Conservation (phyloP, 2,329 filamentous ascomycete species). For the Pestalotiopsis sp. region DNA sequence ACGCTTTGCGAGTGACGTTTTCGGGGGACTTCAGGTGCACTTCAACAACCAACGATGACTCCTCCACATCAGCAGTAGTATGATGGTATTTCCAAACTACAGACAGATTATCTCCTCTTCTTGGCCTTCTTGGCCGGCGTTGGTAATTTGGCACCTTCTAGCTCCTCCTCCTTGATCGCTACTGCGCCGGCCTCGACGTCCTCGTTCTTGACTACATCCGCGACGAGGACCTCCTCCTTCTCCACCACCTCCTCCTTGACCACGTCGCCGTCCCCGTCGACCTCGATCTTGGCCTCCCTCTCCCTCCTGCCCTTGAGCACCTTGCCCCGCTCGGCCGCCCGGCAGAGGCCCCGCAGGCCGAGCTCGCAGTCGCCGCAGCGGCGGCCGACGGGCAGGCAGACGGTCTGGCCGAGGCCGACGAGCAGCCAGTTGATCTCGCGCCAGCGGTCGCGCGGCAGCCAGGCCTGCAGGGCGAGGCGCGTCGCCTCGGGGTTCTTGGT, state of each 20-base stretch:
- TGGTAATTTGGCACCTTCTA: not conserved
- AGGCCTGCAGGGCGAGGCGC: conserved; percentile 72
- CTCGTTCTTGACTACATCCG: conserved; percentile 31
- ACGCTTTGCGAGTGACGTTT: too few relatives aligned
- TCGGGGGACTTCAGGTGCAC: not conserved
- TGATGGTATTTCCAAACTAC: not conserved
- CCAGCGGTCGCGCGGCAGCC: conserved; percentile 85
- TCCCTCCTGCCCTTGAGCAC: conserved; percentile 59
- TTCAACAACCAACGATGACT: too few relatives aligned
- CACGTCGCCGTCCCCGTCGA: conserved; percentile 11
- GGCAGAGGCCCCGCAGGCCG: conserved; percentile 76
- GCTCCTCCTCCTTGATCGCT: not conserved
- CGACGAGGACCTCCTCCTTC: conserved; percentile 30
- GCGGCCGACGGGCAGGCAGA: conserved; percentile 79
- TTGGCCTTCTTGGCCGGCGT: not conserved
- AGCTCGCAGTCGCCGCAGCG: conserved; percentile 87
- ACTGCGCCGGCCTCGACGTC: not conserved
- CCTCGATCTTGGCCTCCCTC: conserved; percentile 40
- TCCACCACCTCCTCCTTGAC: conserved; percentile 32
- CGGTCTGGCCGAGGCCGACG: conserved; percentile 85
- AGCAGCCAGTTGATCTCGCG: conserved; percentile 90
- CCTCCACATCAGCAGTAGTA: too few relatives aligned
- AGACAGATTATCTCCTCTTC: not conserved
- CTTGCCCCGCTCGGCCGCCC: conserved; percentile 68
- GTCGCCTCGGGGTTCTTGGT: conserved; percentile 84